Conservation (phyloP, 176 grass and related monocot genomes). For the Echinochloa phyllopogon region DNA sequence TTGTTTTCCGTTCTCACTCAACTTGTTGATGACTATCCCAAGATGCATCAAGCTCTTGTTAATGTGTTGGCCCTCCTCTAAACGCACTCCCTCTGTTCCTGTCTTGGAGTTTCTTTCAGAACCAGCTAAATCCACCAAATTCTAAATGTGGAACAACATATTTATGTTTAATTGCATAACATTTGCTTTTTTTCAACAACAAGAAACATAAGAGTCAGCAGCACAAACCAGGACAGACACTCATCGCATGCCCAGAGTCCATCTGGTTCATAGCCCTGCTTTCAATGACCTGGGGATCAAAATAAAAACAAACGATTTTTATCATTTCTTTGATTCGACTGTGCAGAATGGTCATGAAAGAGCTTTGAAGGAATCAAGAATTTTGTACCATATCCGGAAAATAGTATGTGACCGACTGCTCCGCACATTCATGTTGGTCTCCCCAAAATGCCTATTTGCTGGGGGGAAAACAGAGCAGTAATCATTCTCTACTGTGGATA, state of each 20-base stretch:
- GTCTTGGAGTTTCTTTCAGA: slow-evolving; percentile 91
- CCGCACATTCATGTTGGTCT: slow-evolving; percentile 88
- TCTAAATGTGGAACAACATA: slow-evolving; percentile 47
- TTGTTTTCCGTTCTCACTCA: slow-evolving; percentile 79
- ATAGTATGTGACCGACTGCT: slow-evolving; percentile 92
- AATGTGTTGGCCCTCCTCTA: slow-evolving; percentile 90
- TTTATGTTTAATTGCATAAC: too few relatives aligned
- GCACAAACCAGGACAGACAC: too few relatives aligned
- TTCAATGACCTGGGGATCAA: slow-evolving; percentile 67
- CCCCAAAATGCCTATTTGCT: slow-evolving; percentile 95
- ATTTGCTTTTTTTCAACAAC: too few relatives aligned
- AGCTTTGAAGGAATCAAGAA: background rate
- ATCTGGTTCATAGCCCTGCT: too few relatives aligned
- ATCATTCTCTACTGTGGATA: background rate
- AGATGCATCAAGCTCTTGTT: slow-evolving; percentile 96
- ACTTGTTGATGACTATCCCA: slow-evolving; percentile 95
- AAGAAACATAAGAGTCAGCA: too few relatives aligned
- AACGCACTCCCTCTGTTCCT: slow-evolving; percentile 76
- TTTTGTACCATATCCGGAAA: slow-evolving; percentile 91
- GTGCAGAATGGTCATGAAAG: background rate
- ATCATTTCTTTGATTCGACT: background rate
- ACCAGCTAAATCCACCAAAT: slow-evolving; percentile 87
- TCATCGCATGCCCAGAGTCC: too few relatives aligned
- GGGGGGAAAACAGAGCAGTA: slow-evolving; percentile 19
- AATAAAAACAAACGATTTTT: background rate